Conservation (phyloP, 1,284 basidiomycete species). For the Moesziomyces sp. region DNA sequence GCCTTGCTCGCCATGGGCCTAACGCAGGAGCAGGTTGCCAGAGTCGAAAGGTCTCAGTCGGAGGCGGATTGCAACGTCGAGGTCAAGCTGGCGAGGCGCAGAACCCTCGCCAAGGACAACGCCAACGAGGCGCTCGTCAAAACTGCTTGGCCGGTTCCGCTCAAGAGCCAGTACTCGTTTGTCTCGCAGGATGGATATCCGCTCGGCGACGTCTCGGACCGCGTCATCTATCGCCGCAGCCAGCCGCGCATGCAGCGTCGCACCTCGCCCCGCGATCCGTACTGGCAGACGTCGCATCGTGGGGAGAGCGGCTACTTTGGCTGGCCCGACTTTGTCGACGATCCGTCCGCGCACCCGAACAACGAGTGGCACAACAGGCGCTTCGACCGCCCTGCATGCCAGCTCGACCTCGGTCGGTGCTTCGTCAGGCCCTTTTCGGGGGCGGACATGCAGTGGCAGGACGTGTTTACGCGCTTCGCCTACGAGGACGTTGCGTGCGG, state of each 20-base stretch:
- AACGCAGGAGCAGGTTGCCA: constrained; percentile 9
- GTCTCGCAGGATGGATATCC: constrained; percentile 42
- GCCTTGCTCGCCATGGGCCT: constrained; percentile 30
- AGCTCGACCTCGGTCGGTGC: constrained; percentile 33
- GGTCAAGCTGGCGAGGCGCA: constrained; percentile 24
- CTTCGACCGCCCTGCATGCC: constrained; percentile 32
- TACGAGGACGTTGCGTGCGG: constrained; percentile 36
- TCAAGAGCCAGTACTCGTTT: constrained; percentile 33
- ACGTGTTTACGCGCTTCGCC: constrained; percentile 44
- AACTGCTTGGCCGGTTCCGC: constrained; percentile 38
- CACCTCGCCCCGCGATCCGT: background rate
- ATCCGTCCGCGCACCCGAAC: constrained; percentile 1
- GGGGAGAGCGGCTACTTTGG: constrained; percentile 12
- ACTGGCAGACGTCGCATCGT: constrained; percentile 3
- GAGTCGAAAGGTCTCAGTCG: background rate
- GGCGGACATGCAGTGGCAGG: constrained; percentile 24
- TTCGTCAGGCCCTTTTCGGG: constrained; percentile 10
- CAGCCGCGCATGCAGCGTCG: constrained; percentile 3
- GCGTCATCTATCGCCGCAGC: constrained; percentile 17
- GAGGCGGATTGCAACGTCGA: constrained; percentile 14
- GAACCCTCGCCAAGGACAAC: constrained; percentile 11
- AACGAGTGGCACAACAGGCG: constrained; percentile 21
- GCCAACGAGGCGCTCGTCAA: constrained; percentile 31
- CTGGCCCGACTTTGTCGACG: constrained; percentile 38
- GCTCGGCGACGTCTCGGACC: constrained; percentile 11